A percentile compares a stretch with the other conserved stretches of the same genome.
These are phyloP conservation scores for Kwoniella sp. DNA, from an alignment of 768 basidiomycete species.

Conservation along the genomic window DNA sequence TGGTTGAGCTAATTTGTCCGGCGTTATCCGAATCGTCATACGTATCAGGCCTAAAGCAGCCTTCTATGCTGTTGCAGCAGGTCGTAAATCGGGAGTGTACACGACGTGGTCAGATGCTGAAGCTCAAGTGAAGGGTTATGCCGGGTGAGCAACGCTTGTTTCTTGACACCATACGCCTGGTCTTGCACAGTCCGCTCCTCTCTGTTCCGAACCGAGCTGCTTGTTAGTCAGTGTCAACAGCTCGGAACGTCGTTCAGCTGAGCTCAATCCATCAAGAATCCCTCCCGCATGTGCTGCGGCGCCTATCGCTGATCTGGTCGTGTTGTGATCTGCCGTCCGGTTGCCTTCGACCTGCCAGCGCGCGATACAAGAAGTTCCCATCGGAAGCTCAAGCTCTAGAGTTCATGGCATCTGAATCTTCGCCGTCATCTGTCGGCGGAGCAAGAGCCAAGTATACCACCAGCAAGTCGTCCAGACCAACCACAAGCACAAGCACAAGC, in stretches of 20 bases:
- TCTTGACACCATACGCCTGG: background rate
- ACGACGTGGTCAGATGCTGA: conserved; percentile 74
- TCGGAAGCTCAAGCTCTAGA: conserved; percentile 64
- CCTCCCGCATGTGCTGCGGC: too few relatives aligned
- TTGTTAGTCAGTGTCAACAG: too few relatives aligned
- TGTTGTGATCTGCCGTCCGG: background rate
- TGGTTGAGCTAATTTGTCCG: too few relatives aligned
- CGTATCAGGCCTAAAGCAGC: conserved; percentile 58
- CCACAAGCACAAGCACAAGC: background rate
- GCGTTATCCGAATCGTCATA: too few relatives aligned
- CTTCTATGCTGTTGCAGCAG: conserved; percentile 76
- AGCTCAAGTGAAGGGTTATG: conserved; percentile 68
- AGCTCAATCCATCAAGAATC: too few relatives aligned
- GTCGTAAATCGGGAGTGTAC: conserved; percentile 69
- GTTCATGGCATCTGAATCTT: conserved; percentile 57
- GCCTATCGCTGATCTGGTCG: conserved; percentile 7
- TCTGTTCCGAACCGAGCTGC: too few relatives aligned
- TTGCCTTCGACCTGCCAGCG: conserved; percentile 50
- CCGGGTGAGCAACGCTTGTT: too few relatives aligned
- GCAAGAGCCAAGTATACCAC: background rate
- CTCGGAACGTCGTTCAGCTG: too few relatives aligned
- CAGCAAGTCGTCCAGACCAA: background rate
- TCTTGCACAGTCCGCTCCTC: background rate
- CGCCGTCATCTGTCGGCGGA: conserved; percentile 8
- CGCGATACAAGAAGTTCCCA: conserved; percentile 70